Conservation (phyloP, 2,329 filamentous ascomycete species). For the Arthrocladium fulminans region DNA sequence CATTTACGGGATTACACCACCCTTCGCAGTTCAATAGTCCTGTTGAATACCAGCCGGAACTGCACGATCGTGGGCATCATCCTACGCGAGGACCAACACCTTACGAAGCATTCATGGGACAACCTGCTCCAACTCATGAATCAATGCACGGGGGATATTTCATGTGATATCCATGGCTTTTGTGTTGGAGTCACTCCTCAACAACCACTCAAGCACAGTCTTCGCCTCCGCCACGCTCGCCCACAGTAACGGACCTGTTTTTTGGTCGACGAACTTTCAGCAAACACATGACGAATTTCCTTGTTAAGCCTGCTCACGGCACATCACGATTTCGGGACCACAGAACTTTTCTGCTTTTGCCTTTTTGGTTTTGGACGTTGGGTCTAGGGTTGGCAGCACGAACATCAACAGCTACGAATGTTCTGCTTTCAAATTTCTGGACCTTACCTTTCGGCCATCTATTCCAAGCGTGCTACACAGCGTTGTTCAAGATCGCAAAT, state of each 20-base stretch:
- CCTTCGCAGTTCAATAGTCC: background rate
- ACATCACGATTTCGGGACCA: background rate
- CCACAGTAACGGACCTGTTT: no score
- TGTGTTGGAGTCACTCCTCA: background rate
- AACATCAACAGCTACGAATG: background rate
- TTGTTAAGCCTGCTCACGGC: background rate
- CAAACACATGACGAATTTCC: conserved; percentile 4
- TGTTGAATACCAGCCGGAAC: background rate
- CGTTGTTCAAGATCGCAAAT: background rate
- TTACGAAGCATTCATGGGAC: conserved; percentile 3
- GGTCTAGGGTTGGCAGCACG: background rate
- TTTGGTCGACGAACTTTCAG: background rate
- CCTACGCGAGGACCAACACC: background rate
- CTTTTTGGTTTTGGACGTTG: background rate
- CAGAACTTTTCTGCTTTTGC: background rate
- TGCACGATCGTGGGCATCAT: background rate
- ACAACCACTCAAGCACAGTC: background rate
- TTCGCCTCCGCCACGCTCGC: background rate
- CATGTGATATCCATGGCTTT: background rate
- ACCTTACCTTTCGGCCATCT: no score
- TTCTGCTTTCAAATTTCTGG: background rate
- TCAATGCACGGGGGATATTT: background rate
- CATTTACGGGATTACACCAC: background rate
- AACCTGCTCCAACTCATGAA: background rate
- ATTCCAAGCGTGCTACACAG: background rate